Conservation (phyloP, 2,329 filamentous ascomycete species). For the Trichoderma endophyticum region DNA sequence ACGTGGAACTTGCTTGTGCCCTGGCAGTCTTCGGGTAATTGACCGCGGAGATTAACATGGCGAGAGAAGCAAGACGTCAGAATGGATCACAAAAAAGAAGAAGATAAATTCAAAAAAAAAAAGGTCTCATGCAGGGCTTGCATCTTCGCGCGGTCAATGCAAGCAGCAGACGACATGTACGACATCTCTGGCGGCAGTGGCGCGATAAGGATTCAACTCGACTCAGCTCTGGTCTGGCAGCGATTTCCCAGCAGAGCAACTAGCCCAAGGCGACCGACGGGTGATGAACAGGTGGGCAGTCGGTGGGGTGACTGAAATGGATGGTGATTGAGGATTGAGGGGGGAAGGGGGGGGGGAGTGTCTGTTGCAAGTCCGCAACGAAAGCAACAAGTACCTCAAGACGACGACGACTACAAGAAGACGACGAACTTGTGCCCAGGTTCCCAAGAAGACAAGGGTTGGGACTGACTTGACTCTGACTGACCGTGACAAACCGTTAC, state of each 20-base stretch:
- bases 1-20: neutral
- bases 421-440: neutral
- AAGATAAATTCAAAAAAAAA: neutral
- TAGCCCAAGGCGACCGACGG: neutral
- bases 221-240: neutral
- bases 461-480: neutral
- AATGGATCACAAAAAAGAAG: neutral
- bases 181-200: conserved; percentile 14
- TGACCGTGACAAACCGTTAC: conserved; percentile 10
- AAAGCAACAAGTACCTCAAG: neutral
- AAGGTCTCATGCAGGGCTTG: neutral
- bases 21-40: neutral
- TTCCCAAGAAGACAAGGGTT: neutral
- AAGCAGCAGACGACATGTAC: conserved; percentile 13
- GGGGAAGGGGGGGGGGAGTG: neutral
- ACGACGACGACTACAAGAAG: neutral
- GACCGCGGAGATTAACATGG: neutral
- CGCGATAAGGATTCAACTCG: neutral
- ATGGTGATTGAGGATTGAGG: neutral
- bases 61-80: neutral
- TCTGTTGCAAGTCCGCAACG: neutral
- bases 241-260: neutral
- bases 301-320: neutral
- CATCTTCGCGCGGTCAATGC: neutral
- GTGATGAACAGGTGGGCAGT: conserved; percentile 5